Percentiles rank a stretch among this genome's conserved stretches.
Evolutionary conservation across 176 grass and related monocot species (phyloP).

Genomic region (Oryza longistaminata): DNA sequence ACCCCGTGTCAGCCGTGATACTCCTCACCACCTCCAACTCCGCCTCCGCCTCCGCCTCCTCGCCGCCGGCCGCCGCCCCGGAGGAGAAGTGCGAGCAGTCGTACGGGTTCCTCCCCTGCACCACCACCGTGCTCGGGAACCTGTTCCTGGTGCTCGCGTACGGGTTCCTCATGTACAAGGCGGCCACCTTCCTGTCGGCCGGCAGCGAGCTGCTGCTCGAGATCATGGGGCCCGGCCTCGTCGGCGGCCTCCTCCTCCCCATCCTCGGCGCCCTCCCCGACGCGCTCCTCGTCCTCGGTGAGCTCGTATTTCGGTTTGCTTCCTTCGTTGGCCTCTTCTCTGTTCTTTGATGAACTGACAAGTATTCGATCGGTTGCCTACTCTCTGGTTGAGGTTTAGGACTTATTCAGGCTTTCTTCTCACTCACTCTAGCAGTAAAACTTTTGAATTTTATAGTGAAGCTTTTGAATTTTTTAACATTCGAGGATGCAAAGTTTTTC

Average conservation of each 20-base stretch:
- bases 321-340: background rate
- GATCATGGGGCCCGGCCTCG: conserved; percentile 92
- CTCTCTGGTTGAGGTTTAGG: background rate
- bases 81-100: conserved; percentile 77
- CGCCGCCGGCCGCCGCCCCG: background rate
- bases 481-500: background rate
- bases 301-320: background rate
- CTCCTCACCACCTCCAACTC: conserved; percentile 39
- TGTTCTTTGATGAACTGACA: conserved; percentile 16
- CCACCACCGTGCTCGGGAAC: conserved; percentile 82
- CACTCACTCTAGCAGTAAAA: background rate
- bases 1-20: conserved; percentile 11
- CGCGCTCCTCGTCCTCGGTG: conserved; percentile 87
- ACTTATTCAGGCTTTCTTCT: background rate
- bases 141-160: conserved; percentile 76
- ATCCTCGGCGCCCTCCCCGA: conserved; percentile 94
- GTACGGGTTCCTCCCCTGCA: conserved; percentile 89
- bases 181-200: conserved; percentile 74
- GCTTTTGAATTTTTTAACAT: background rate
- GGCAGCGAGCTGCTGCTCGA: conserved; percentile 90
- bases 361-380: conserved; percentile 17
- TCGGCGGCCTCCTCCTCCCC: conserved; percentile 92
- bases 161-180: conserved; percentile 93
- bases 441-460: background rate
- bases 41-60: conserved; percentile 12